These are phyloP conservation scores for Brassica incana DNA, from an alignment of 345 rosid genomes.

Conservation along the genomic window DNA sequence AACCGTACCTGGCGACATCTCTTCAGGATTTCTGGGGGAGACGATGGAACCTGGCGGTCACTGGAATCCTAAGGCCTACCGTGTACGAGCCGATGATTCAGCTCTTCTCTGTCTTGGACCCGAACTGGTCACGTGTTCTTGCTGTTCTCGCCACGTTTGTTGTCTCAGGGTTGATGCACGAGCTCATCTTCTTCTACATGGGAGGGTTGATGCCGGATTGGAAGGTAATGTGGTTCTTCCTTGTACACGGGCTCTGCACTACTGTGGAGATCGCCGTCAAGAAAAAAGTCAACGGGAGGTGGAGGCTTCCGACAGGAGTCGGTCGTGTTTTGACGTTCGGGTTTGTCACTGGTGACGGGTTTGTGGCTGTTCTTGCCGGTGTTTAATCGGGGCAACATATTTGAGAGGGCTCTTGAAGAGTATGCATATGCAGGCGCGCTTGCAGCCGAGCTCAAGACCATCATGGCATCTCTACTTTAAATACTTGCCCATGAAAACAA, in stretches of 20 bases:
- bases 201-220: slow-evolving; percentile 51
- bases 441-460: background rate
- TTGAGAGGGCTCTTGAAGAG: slow-evolving; percentile 49
- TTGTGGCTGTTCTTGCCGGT: slow-evolving; percentile 55
- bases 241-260: slow-evolving; percentile 53
- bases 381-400: slow-evolving; percentile 20
- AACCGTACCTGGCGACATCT: slow-evolving; percentile 63
- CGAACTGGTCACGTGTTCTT: slow-evolving; percentile 44
- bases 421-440: slow-evolving; percentile 40
- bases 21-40: slow-evolving; percentile 80
- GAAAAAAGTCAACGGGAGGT: slow-evolving; percentile 30
- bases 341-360: slow-evolving; percentile 42
- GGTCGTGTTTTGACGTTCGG: slow-evolving; percentile 42
- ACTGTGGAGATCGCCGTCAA: slow-evolving; percentile 43
- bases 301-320: slow-evolving; percentile 32
- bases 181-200: slow-evolving; percentile 59
- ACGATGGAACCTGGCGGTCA: slow-evolving; percentile 70
- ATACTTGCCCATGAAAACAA: background rate
- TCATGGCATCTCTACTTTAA: background rate
- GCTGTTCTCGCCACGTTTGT: slow-evolving; percentile 49
- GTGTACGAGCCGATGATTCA: slow-evolving; percentile 50
- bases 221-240: slow-evolving; percentile 56
- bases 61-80: slow-evolving; percentile 55
- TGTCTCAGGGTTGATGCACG: slow-evolving; percentile 63
- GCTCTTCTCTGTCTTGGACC: slow-evolving; percentile 28